phyloP scores from a whole-genome alignment of 2,329 filamentous ascomycete species.

The Fusarium burgessii region DNA sequence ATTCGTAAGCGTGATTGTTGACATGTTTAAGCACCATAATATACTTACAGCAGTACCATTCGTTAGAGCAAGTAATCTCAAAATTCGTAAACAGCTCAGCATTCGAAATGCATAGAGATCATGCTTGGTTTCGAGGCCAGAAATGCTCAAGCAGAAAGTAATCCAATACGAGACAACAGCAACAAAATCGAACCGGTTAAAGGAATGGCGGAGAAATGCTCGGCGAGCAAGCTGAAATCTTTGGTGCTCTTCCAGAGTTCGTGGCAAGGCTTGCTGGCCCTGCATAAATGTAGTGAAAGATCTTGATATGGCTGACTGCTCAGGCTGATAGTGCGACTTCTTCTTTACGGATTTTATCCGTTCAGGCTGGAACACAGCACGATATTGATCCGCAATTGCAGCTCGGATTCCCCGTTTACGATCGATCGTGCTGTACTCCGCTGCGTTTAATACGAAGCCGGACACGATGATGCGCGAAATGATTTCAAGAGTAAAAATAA shows the following conservation, averaged over 20 bases:
- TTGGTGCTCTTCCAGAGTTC: constrained; percentile 80
- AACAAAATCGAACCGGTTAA: constrained; percentile 94
- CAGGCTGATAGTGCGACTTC: constrained; percentile 58
- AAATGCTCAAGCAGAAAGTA: constrained; percentile 79
- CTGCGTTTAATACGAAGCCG: constrained; percentile 89
- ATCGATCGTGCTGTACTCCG: constrained; percentile 92
- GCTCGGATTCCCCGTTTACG: constrained; percentile 79
- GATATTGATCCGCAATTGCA: constrained; percentile 80
- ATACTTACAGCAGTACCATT: constrained; percentile 86
- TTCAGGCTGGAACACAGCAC: constrained; percentile 83
- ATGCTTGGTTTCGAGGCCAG: constrained; percentile 73
- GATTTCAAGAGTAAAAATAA: constrained; percentile 90
- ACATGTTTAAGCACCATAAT: background rate
- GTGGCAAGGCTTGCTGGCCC: constrained; percentile 65
- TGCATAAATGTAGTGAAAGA: constrained; percentile 85
- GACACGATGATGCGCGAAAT: constrained; percentile 89
- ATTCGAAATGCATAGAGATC: constrained; percentile 94
- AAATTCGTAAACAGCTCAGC: constrained; percentile 93
- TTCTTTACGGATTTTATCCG: constrained; percentile 75
- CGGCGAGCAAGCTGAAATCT: constrained; percentile 87
- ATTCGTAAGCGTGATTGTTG: constrained; percentile 19
- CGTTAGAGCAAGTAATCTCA: constrained; percentile 90
- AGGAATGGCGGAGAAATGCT: constrained; percentile 93
- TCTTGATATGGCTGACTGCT: constrained; percentile 76
- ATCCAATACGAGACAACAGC: constrained; percentile 97